Evolutionary conservation across 257 asterid species (phyloP).

Genomic region (Ajuga chamaepitys): DNA sequence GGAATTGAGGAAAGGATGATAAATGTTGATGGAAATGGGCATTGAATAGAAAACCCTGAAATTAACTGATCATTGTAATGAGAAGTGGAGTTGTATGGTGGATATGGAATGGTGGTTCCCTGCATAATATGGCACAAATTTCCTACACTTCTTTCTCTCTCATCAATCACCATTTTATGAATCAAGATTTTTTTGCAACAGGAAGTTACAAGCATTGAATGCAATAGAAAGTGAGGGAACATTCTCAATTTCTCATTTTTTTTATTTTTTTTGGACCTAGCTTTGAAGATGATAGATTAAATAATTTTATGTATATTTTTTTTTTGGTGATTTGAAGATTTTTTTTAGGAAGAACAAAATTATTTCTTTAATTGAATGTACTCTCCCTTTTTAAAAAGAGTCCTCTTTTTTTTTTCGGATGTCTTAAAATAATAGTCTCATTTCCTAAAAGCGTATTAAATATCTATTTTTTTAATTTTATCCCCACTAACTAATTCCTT

Average conservation of each 20-base stretch:
- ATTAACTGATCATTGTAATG: not conserved
- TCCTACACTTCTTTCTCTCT: constrained; percentile 15
- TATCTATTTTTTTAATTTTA: no score
- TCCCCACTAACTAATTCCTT: no score
- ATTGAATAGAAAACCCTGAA: no score
- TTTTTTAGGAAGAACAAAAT: no score
- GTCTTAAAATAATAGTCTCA: no score
- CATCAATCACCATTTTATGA: not conserved
- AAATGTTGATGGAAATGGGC: not conserved
- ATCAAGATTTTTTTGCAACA: constrained; percentile 16
- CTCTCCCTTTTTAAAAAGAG: no score
- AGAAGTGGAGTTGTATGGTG: constrained; percentile 4
- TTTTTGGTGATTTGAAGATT: no score
- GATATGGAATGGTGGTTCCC: constrained; percentile 17
- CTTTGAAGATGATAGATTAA: no score
- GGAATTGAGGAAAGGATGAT: not conserved
- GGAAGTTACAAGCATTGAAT: not conserved
- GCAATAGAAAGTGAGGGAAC: constrained; percentile 8
- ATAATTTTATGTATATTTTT: no score
- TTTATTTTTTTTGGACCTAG: not conserved
- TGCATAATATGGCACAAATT: constrained; percentile 20
- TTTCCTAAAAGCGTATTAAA: no score
- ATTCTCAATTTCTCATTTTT: not conserved
- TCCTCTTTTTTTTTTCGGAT: no score
- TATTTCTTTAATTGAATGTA: no score